phyloP scores from a whole-genome alignment of 192 early-diverging fungal genomes.

The Linnemannia zychae region DNA sequence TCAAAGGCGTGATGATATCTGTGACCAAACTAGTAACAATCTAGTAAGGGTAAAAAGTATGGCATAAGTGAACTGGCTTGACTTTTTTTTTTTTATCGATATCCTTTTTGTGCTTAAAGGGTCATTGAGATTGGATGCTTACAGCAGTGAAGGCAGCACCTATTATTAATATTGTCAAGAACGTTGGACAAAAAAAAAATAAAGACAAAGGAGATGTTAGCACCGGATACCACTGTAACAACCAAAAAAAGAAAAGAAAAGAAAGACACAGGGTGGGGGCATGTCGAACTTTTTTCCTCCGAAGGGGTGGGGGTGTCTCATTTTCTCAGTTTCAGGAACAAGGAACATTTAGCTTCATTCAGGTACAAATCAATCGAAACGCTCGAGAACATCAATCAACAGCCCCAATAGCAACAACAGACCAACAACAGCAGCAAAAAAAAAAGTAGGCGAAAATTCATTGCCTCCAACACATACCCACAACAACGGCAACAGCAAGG shows the following conservation, averaged over 20 bases:
- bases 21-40: slow-evolving; percentile 60
- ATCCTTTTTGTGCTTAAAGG: not conserved
- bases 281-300: no score
- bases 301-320: no score
- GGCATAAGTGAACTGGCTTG: not conserved
- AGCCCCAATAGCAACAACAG: no score
- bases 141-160: slow-evolving; percentile 55
- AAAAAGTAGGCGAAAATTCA: not conserved
- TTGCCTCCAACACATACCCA: slow-evolving; percentile 49
- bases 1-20: slow-evolving; percentile 70
- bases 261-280: no score
- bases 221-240: not conserved
- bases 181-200: not conserved
- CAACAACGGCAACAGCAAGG: slow-evolving; percentile 73
- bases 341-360: no score
- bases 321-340: no score
- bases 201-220: not conserved
- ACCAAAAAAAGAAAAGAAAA: not conserved
- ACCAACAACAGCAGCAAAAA: no score
- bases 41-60: not conserved
- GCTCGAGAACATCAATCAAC: no score
- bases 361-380: no score
- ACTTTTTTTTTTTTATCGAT: not conserved
- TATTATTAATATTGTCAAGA: not conserved
- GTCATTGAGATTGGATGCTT: slow-evolving; percentile 8